Evolutionary conservation across 345 rosid species (phyloP).

Genomic region (Aquilaria yunnanensis): DNA sequence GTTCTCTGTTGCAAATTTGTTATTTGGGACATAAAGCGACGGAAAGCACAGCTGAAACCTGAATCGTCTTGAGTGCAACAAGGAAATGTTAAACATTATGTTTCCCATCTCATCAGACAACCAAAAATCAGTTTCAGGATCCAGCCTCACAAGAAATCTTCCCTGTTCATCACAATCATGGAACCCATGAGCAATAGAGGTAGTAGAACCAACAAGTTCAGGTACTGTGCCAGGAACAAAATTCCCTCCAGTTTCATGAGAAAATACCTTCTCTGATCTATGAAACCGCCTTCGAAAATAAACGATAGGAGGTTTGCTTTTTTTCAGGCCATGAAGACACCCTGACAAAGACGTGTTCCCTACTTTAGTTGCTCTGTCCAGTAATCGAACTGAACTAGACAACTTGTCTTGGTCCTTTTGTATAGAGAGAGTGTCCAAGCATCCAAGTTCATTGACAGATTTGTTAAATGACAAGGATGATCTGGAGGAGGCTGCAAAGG

Average conservation of each 20-base stretch:
- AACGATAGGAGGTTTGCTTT: slow-evolving; percentile 51
- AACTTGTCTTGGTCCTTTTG: slow-evolving; percentile 21
- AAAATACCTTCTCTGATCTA: slow-evolving; percentile 18
- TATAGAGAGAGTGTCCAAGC: slow-evolving; percentile 21
- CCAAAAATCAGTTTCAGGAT: slow-evolving; percentile 24
- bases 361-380: slow-evolving; percentile 25
- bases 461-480: slow-evolving; percentile 18
- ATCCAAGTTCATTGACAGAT: slow-evolving; percentile 18
- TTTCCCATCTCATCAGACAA: slow-evolving; percentile 26
- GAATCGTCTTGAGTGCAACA: slow-evolving; percentile 26
- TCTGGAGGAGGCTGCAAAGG: slow-evolving; percentile 14
- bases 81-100: slow-evolving; percentile 28
- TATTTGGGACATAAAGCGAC: slow-evolving; percentile 24
- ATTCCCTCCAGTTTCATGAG: slow-evolving; percentile 14
- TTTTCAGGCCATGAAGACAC: slow-evolving; percentile 22
- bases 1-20: slow-evolving; percentile 25
- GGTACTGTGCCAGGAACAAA: slow-evolving; percentile 10
- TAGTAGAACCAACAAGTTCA: slow-evolving; percentile 16
- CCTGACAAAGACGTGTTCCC: slow-evolving; percentile 26
- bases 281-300: slow-evolving; percentile 71
- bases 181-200: slow-evolving; percentile 16
- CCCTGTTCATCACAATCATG: slow-evolving; percentile 13
- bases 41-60: slow-evolving; percentile 31
- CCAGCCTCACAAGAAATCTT: slow-evolving; percentile 17
- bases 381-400: slow-evolving; percentile 22